Evolutionary conservation across 306 rosid species (phyloP), one percentile per base, ranked within the genome.

Genomic region (Bauhinia variegata): DNA sequence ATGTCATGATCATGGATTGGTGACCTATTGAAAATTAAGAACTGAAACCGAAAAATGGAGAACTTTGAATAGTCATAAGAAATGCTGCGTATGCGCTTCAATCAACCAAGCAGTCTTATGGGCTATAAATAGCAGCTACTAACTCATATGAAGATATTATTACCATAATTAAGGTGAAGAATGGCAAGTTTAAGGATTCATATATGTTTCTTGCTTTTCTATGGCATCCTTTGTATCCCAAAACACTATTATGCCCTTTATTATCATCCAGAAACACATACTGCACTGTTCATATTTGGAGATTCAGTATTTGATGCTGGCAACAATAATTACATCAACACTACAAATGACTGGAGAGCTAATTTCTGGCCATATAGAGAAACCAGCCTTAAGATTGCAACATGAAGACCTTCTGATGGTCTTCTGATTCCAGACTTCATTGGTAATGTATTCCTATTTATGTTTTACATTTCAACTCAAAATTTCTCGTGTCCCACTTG

Each of bases 241-340:
- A 54, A 16, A n/a, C n/a, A 54, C 39, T 5, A 18, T n/a, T 4
- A 5, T 15, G 54, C 30, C 11, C 9, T 6, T 11, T 6, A 5
- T 3, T 13, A 8, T 5, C 60, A 1, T 17, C 60, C 16, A 55
- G 19, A 55, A 32, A 0, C 47, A 2, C 46, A 77, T 33, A 58
- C 4, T 13, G 28, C 78, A 15, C 50, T 79, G 47, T 74, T 74
- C 28, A 39, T 79, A 43, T 80, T 76, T 38, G 81, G 81, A 7
- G 85, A 80, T 42, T 80, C 81, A n/a, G 4, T 72, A 5, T 72
- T 63, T n/a, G 81, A 80, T 72, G 55, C 70, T 2, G 85, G 81
- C 47, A 80, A 76, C 39, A 72, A 76, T 19, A 73, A 76, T 42
- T 72, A 75, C 51, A 57, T 82, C 72, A 70, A 70, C 30, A 44